phyloP scores from a whole-genome alignment of 805 yeast genomes.

The Metschnikowia rubicola region DNA sequence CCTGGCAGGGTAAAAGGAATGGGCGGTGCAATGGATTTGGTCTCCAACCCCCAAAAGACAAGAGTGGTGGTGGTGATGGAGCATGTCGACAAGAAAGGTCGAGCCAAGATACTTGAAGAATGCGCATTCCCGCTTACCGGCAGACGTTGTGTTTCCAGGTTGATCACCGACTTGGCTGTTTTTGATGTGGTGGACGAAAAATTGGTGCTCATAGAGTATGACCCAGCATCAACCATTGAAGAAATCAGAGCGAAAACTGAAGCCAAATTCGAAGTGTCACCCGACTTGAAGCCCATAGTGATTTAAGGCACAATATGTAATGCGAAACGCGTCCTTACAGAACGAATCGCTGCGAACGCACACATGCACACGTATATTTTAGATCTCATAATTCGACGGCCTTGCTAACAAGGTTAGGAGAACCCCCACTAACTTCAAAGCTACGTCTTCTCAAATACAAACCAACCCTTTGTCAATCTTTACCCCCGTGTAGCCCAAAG shows the following conservation, averaged over 20 bases:
- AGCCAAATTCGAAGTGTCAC: slow-evolving; percentile 36
- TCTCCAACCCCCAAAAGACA: slow-evolving; percentile 43
- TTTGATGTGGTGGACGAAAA: slow-evolving; percentile 41
- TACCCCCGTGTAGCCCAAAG: too few species aligned
- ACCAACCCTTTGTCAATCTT: too few species aligned
- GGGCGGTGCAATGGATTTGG: slow-evolving; percentile 56
- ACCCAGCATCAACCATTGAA: slow-evolving; percentile 37
- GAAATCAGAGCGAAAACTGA: slow-evolving; percentile 39
- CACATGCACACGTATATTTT: too few species aligned
- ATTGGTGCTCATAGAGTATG: slow-evolving; percentile 40
- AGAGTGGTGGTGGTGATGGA: slow-evolving; percentile 47
- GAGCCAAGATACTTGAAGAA: slow-evolving; percentile 42
- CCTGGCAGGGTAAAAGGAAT: slow-evolving; percentile 51
- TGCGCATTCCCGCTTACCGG: slow-evolving; percentile 50
- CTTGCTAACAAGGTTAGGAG: too few species aligned
- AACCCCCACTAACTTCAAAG: too few species aligned
- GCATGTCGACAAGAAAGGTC: slow-evolving; percentile 46
- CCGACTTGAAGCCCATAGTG: slow-evolving; percentile 19
- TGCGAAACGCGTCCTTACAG: too few species aligned
- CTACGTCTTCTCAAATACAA: too few species aligned
- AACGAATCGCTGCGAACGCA: too few species aligned
- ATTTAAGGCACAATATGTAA: not conserved
- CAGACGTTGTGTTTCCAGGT: slow-evolving; percentile 39
- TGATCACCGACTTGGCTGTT: slow-evolving; percentile 48
- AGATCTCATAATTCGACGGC: too few species aligned